Evolutionary conservation across 1,139 yeast species (phyloP).

Genomic region (Yarrowia galli): DNA sequence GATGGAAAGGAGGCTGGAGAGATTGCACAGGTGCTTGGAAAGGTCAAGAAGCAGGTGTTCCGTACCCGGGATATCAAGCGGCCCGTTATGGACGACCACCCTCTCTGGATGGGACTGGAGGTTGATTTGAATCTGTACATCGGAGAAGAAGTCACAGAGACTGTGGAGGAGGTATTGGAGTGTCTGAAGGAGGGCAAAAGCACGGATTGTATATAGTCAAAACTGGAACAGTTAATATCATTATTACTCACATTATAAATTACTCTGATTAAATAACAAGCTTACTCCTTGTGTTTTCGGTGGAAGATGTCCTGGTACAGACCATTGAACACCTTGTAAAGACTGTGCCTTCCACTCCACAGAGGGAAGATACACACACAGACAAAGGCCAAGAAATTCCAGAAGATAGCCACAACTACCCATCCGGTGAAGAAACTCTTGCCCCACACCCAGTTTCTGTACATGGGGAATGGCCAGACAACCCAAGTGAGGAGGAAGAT

Average conservation of each 20-base stretch:
- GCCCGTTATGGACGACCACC: constrained; percentile 28
- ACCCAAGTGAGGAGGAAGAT: constrained; percentile 53
- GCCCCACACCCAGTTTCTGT: constrained; percentile 56
- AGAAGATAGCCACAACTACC: constrained; percentile 53
- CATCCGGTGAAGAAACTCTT: constrained; percentile 56
- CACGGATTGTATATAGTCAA: constrained; percentile 11
- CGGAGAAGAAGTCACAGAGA: background rate
- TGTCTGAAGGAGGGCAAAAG: constrained; percentile 17
- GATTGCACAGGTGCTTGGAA: constrained; percentile 3
- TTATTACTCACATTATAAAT: constrained; percentile 6
- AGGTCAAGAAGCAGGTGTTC: background rate
- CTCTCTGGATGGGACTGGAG: constrained; percentile 35
- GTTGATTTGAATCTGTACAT: constrained; percentile 5
- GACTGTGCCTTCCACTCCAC: constrained; percentile 48
- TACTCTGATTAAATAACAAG: background rate
- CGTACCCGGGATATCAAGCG: background rate
- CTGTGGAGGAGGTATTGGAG: constrained; percentile 11
- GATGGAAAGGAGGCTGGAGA: constrained; percentile 5
- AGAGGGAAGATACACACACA: constrained; percentile 55
- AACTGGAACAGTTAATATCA: background rate
- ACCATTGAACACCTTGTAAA: constrained; percentile 24
- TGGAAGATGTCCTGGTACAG: constrained; percentile 3
- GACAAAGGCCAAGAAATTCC: constrained; percentile 54
- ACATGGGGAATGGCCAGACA: constrained; percentile 59
- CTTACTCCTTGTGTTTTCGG: constrained; percentile 8